Evolutionary conservation across 1,139 yeast species (phyloP).

Genomic region (Komagataea norvegica): DNA sequence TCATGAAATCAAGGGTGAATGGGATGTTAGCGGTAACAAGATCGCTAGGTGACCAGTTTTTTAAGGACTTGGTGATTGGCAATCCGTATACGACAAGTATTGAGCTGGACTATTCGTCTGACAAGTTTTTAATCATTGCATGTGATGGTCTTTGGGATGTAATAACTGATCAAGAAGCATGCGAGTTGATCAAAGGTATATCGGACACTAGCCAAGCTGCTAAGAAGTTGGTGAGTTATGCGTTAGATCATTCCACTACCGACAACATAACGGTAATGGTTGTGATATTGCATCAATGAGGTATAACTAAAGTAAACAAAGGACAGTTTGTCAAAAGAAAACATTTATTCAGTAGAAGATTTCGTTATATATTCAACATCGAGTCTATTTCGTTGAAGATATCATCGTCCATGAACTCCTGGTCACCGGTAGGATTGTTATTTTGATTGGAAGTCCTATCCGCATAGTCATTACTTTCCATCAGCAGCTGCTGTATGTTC

Average conservation of each 20-base stretch:
- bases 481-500: slow-evolving; percentile 23
- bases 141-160: slow-evolving; percentile 98
- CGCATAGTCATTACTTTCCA: slow-evolving; percentile 19
- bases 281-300: slow-evolving; percentile 23
- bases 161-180: slow-evolving; percentile 74
- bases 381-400: slow-evolving; percentile 29
- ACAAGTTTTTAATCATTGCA: slow-evolving; percentile 78
- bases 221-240: slow-evolving; percentile 62
- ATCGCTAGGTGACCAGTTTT: slow-evolving; percentile 89
- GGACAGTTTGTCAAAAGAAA: too few relatives aligned
- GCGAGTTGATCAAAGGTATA: slow-evolving; percentile 56
- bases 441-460: slow-evolving; percentile 7
- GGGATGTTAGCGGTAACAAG: slow-evolving; percentile 95
- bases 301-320: background rate
- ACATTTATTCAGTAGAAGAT: too few relatives aligned
- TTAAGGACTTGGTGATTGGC: slow-evolving; percentile 86
- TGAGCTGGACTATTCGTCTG: slow-evolving; percentile 50
- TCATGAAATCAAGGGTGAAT: slow-evolving; percentile 87
- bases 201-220: slow-evolving; percentile 66
- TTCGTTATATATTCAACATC: slow-evolving; percentile 25
- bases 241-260: slow-evolving; percentile 75
- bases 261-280: slow-evolving; percentile 96
- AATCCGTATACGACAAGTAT: slow-evolving; percentile 92
- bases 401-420: slow-evolving; percentile 16
- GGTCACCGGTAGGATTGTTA: slow-evolving; percentile 7